Base-by-base conservation (phyloP, 208 protist species). In the Wallacemonas sp. region DNA sequence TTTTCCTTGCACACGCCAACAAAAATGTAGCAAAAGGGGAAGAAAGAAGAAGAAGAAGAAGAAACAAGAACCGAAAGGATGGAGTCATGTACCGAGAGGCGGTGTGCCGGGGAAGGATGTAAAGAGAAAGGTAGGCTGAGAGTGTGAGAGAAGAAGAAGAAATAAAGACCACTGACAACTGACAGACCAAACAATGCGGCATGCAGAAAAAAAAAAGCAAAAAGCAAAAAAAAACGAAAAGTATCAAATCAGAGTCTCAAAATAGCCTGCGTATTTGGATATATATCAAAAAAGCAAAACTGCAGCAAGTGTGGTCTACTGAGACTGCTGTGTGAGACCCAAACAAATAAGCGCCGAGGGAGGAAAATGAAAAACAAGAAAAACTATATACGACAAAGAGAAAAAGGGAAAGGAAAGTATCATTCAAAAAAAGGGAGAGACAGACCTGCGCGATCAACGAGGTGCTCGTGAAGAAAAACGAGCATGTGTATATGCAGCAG, bases 171-270 rank as follows among this genome's bases (percentile, higher is more conserved):
- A 49, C 4, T 6, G 19, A 49, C 6, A 41, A 41, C 6, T 41
- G 36, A 41, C 14, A 41, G 6, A 41, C 36, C 36, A 41, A 41
- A 41, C n/a, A n/a, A n/a, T n/a, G n/a, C n/a, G n/a, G 30, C 23
- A 47, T 2, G 38, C 9, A 58, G 38, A 33, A 56, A 56, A 56
- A 56, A 58, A 58, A 48, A 26, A 60, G 32, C 2, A 9, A 54
- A 49, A 58, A 19, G 38, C 19, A 29, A 47, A 60, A 68, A 39
- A 56, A 67, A 33, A 27, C 6, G 36, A 41, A 41, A 17, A 41
- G 36, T 14, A 41, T 41, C 16, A 49, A 49, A 17, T 17, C n/a
- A 11, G n/a, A n/a, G n/a, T n/a, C n/a, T n/a, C n/a, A n/a, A n/a
- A n/a, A n/a, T n/a, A n/a, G n/a, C n/a, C n/a, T n/a, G n/a, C n/a